Base-by-base conservation (phyloP, 129 eudicot genomes). In the Sambucus nigra region DNA sequence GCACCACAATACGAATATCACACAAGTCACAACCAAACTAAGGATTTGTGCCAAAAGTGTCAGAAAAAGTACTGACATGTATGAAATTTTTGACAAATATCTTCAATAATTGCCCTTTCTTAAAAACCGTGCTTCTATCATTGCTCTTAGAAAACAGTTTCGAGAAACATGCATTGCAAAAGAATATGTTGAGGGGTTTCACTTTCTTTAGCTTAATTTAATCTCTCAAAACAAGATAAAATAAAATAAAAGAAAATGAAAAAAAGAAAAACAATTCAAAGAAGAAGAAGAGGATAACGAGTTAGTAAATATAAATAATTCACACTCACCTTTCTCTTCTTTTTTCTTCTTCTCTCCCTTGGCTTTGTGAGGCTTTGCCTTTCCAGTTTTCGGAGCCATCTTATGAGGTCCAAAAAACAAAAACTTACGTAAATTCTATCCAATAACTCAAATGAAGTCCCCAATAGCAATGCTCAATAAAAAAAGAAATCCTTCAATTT, bases 261-360 rank as follows among this genome's bases (percentile, higher is more conserved):
- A 22, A 22, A 15, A 0, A 8, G n/a, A 26, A 11, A 19, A 48
- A 0, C 24, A 46, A 49, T 5, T 35, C 2, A 18, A 17, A 26
- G 1, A 8, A 13, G 35, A 19, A 19, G 15, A 10, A 8, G 35
- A n/a, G 16, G 13, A 48, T 15, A n/a, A 25, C 39, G 16, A 47
- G 24, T 11, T 25, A 53, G 51, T 25, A 38, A n/a, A n/a, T n/a
- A n/a, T n/a, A n/a, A n/a, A n/a, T 15, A 22, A 40, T 2, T 10
- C 16, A 26, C 5, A 51, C 48, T 7, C 14, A 84, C 95, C 93
- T 76, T 88, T 88, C 73, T 88, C 97, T 66, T 88, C 97, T 55
- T 84, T 88, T 67, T 88, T 88, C 93, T 88, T 88, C 87, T 88
- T 84, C 29, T 84, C 97, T 57, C 95, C 97, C 58, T 88, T 88